These are phyloP conservation scores for Trichoderma breve DNA, from an alignment of 2,329 filamentous ascomycete species.

Conservation along the genomic window DNA sequence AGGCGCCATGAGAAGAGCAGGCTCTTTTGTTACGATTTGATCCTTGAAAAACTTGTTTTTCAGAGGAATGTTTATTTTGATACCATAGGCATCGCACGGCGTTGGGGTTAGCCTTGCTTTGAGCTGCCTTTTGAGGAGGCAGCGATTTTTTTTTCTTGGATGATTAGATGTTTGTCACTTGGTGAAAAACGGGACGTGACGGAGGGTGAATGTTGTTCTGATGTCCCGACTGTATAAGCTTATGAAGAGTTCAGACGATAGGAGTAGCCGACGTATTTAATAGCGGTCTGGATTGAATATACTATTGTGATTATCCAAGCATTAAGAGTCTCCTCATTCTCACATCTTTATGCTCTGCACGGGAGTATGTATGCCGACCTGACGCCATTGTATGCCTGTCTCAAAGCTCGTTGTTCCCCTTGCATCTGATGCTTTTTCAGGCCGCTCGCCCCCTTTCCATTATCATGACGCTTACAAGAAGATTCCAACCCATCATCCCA, in stretches of 20 bases:
- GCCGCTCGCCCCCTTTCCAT: not conserved
- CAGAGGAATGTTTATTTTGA: conserved; percentile 16
- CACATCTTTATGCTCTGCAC: not conserved
- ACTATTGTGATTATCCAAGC: not conserved
- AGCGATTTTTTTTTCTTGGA: conserved; percentile 8
- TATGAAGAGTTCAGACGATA: not conserved
- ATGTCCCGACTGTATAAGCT: not conserved
- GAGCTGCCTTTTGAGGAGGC: not conserved
- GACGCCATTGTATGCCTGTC: not conserved
- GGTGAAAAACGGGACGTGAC: not conserved
- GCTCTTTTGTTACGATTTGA: conserved; percentile 16
- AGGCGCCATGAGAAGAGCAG: conserved; percentile 12
- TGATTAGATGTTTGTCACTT: conserved; percentile 4
- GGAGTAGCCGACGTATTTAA: not conserved
- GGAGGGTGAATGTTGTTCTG: not conserved
- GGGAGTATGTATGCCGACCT: not conserved
- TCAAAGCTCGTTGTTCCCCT: not conserved
- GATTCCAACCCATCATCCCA: not conserved
- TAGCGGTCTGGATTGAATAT: not conserved
- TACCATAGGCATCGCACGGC: conserved; percentile 21
- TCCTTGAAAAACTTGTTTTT: not conserved
- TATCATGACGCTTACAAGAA: not conserved
- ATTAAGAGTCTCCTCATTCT: not conserved
- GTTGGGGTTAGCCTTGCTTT: conserved; percentile 20
- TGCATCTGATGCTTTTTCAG: not conserved